A percentile compares a stretch with the other conserved stretches of the same genome.
phyloP scores from a whole-genome alignment of 2,329 filamentous ascomycete genomes.

The Fusarium chaquense region DNA sequence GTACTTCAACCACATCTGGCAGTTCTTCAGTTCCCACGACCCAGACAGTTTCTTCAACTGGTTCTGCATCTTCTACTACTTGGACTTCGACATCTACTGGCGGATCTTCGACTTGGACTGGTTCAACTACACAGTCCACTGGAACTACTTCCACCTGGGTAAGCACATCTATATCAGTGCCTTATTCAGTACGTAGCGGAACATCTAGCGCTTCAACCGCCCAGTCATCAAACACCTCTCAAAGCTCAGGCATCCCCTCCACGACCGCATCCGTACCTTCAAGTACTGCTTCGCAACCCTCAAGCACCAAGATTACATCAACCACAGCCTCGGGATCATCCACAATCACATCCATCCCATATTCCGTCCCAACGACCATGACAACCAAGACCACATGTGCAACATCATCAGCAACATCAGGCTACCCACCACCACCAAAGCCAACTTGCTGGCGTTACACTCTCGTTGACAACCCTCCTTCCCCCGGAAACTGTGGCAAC shows the following conservation, averaged over 20 bases:
- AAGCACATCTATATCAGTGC: neutral
- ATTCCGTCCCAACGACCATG: neutral
- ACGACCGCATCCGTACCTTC: neutral
- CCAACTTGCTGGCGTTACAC: slow-evolving; percentile 38
- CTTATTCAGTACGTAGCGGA: neutral
- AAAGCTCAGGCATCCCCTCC: neutral
- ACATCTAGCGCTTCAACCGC: neutral
- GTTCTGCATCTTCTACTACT: neutral
- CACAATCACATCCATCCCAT: neutral
- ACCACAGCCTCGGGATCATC: neutral
- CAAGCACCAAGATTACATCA: neutral
- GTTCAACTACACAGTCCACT: neutral
- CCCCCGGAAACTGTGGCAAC: slow-evolving; percentile 18
- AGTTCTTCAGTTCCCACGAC: neutral
- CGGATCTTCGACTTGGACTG: neutral
- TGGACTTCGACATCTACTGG: neutral
- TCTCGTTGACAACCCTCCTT: slow-evolving; percentile 16
- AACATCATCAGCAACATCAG: slow-evolving; percentile 6
- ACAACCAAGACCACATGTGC: slow-evolving; percentile 3
- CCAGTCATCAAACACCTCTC: neutral
- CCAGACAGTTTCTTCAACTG: neutral
- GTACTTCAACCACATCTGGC: neutral
- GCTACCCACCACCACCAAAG: slow-evolving; percentile 1
- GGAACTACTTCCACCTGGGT: neutral
- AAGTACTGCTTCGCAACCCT: neutral